Base-by-base conservation (phyloP, 139 green algal species). In the Yamagishiella unicocca region DNA sequence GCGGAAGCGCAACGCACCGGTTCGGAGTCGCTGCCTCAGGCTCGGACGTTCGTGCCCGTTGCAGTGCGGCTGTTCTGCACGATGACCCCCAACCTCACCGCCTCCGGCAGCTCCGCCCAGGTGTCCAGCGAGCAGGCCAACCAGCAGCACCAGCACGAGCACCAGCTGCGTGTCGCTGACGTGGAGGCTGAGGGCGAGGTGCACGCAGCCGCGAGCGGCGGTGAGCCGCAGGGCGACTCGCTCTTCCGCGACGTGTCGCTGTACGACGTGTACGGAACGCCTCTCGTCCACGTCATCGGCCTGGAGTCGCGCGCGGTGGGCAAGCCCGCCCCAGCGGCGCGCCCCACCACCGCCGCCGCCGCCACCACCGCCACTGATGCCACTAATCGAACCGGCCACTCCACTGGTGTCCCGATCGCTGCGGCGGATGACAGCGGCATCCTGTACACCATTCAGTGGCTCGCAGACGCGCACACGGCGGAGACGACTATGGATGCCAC, bases 361-460 rank as follows among this genome's bases (percentile, higher is more conserved):
- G 80, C 75, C 62, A n/a, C 68, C 4, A 4, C 68, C 37, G 68
- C 37, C 19, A 54, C 37, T 25, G 37, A 27, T 5, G 35, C 24
- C 38, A n/a, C 38, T 8, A 76, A 22, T 31, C 58, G 6, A 35
- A 66, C 81, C 83, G 66, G 82, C 45, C 24, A 5, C 8, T 68
- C 42, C 33, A 17, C 70, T 1, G 62, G 72, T 74, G 74, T 31
- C 46, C 14, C 22, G 4, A 77, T 37, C 38, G 35, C 42, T 46
- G 42, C 14, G 6, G 12, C 1, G 1, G 45, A 50, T 6, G 38
- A 79, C 73, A 4, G 2, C 10, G 53, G 83, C 17, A 61, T 91
- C 66, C 55, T 92, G 79, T 92, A 92, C 37, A 81, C 90, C 53
- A 50, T 94, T 0, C 22, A 53, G 2, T 92, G 91, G 91, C 71